Percentiles rank a stretch among this genome's conserved stretches.
Evolutionary conservation across 164 flowering plant genomes (phyloP).

Genomic region (Brasenia schreberi): DNA sequence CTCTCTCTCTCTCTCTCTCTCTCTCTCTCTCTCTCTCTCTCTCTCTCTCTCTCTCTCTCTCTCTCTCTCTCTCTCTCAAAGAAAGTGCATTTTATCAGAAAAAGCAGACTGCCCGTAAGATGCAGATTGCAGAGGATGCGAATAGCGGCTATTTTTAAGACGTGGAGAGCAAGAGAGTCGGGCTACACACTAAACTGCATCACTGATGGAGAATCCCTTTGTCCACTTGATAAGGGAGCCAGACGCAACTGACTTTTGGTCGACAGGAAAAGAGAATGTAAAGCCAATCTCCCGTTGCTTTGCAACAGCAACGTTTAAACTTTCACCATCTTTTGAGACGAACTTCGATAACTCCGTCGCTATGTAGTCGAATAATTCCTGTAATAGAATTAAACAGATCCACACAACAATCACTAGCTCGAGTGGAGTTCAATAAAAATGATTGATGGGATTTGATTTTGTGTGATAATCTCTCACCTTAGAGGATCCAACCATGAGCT

Average conservation of each 20-base stretch:
- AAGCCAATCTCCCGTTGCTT: constrained; percentile 38
- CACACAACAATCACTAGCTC: no score
- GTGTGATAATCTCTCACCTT: constrained; percentile 3
- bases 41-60: no score
- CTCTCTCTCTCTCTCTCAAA: no score
- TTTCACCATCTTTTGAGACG: constrained; percentile 28
- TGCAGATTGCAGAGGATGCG: no score
- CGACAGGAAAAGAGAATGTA: constrained; percentile 49
- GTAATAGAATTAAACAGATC: constrained; percentile 3
- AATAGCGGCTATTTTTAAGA: no score
- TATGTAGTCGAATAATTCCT: constrained; percentile 32
- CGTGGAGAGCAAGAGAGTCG: no score
- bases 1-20: no score
- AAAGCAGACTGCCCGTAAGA: no score
- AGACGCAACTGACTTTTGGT: constrained; percentile 30
- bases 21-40: no score
- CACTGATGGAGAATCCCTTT: constrained; percentile 37
- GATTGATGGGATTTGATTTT: background rate
- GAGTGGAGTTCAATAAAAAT: no score
- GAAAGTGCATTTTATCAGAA: no score
- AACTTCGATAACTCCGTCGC: constrained; percentile 31
- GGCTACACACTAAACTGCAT: constrained; percentile 10
- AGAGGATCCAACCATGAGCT: constrained; percentile 28
- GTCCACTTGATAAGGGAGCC: constrained; percentile 40
- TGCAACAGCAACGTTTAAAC: constrained; percentile 18